A percentile compares a stretch with the other conserved stretches of the same genome.
Conservation (phyloP, 75 land plant species). For the Chamaecyparis obtusa region DNA sequence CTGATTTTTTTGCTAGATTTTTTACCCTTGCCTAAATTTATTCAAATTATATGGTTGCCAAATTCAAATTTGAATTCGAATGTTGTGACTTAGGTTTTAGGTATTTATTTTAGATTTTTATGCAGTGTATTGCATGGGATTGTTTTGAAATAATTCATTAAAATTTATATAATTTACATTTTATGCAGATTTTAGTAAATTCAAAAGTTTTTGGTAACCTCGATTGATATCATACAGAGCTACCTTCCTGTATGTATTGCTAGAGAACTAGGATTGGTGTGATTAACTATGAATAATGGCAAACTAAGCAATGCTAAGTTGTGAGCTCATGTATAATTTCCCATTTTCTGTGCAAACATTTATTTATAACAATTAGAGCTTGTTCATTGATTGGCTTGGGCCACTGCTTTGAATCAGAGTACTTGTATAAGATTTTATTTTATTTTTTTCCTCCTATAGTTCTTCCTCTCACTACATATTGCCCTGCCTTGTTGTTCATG, state of each 20-base stretch:
- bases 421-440: too few species aligned
- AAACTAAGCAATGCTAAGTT: not conserved
- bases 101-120: not conserved
- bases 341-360: not conserved
- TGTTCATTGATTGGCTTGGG: too few species aligned
- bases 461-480: not conserved
- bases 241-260: not conserved
- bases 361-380: not conserved
- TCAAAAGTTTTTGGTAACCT: not conserved
- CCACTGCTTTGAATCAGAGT: too few species aligned
- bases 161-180: not conserved
- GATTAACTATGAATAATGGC: not conserved
- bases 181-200: not conserved
- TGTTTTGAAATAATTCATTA: not conserved
- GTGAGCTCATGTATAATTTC: not conserved
- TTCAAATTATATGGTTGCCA: too few species aligned
- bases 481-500: not conserved
- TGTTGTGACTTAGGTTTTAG: too few species aligned
- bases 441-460: not conserved
- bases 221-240: not conserved
- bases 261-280: not conserved
- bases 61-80: too few species aligned
- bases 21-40: too few species aligned
- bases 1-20: too few species aligned
- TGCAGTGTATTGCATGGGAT: not conserved